A percentile compares a stretch with the other conserved stretches of the same genome.
These are phyloP conservation scores for Pholiota adiposa DNA, from an alignment of 1,284 basidiomycete species.

Conservation along the genomic window DNA sequence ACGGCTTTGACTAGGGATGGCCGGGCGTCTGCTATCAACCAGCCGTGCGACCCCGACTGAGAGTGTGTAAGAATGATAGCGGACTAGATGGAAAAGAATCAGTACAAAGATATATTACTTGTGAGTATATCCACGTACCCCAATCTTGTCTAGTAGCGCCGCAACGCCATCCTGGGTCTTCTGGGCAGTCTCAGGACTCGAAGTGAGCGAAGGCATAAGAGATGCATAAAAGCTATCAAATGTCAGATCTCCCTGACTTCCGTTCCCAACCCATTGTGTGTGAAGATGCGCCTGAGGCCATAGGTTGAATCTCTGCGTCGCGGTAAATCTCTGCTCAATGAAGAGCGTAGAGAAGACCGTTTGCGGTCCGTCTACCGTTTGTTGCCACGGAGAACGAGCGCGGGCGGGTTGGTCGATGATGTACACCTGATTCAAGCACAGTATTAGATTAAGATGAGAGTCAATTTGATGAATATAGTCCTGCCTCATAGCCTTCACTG, in stretches of 20 bases:
- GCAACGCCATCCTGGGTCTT: slow-evolving; percentile 38
- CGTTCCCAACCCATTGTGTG: slow-evolving; percentile 57
- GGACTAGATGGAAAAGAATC: slow-evolving; percentile 33
- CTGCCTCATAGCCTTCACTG: slow-evolving; percentile 49
- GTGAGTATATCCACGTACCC: slow-evolving; percentile 30
- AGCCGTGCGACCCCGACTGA: slow-evolving; percentile 49
- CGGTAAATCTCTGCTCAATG: slow-evolving; percentile 49
- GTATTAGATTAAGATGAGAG: no score
- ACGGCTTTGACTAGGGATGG: slow-evolving; percentile 47
- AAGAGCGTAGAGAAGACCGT: slow-evolving; percentile 32
- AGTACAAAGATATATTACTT: not conserved
- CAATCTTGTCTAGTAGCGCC: slow-evolving; percentile 41
- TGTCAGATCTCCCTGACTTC: slow-evolving; percentile 44
- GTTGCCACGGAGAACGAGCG: slow-evolving; percentile 51
- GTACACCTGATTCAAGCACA: no score
- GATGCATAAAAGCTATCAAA: slow-evolving; percentile 52
- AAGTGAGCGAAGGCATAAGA: slow-evolving; percentile 37
- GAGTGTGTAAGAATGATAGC: slow-evolving; percentile 51
- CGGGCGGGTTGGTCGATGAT: slow-evolving; percentile 55
- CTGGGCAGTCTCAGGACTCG: slow-evolving; percentile 34
- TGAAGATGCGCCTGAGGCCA: slow-evolving; percentile 53
- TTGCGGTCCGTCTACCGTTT: slow-evolving; percentile 42
- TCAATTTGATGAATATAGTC: no score
- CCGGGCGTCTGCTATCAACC: slow-evolving; percentile 50
- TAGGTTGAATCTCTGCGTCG: slow-evolving; percentile 39